Conservation (phyloP, 1,284 basidiomycete genomes). For the Sporisorium iseilematis-ciliati region DNA sequence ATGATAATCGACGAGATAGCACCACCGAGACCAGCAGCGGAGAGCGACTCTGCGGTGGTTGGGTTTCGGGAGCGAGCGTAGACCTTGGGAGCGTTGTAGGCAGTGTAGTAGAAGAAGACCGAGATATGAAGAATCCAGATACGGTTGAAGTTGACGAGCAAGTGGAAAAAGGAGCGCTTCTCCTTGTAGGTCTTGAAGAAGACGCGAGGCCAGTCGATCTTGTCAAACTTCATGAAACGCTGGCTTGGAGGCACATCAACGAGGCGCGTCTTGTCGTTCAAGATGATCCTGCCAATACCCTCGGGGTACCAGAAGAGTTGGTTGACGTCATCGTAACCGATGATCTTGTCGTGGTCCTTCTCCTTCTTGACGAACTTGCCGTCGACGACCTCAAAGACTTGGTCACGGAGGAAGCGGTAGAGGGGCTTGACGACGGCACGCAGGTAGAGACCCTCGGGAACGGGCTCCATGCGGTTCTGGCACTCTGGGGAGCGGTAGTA, state of each 20-base stretch:
- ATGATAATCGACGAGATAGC: conserved; percentile 67
- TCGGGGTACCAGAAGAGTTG: conserved; percentile 99
- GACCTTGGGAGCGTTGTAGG: conserved; percentile 87
- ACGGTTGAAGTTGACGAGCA: conserved; percentile 70
- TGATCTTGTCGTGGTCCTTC: conserved; percentile 91
- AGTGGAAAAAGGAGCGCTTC: conserved; percentile 68
- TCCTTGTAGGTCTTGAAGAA: conserved; percentile 70
- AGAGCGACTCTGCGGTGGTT: conserved; percentile 58
- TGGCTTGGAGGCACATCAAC: conserved; percentile 69
- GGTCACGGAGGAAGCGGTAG: conserved; percentile 97
- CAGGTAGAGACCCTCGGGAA: conserved; percentile 94
- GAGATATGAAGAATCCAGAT: conserved; percentile 70
- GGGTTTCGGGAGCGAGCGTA: conserved; percentile 76
- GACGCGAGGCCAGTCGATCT: conserved; percentile 69
- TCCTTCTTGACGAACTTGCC: conserved; percentile 92
- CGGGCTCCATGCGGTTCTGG: conserved; percentile 90
- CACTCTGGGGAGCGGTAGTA: conserved; percentile 99
- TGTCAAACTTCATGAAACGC: conserved; percentile 70
- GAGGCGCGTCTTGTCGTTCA: conserved; percentile 84
- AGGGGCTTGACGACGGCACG: conserved; percentile 91
- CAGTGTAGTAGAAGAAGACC: conserved; percentile 69
- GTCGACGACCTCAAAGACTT: conserved; percentile 96
- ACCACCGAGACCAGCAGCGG: conserved; percentile 68
- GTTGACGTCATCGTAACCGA: conserved; percentile 99
- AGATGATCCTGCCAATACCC: conserved; percentile 90